These are phyloP conservation scores for Colletotrichum acutatum DNA, from an alignment of 2,329 filamentous ascomycete species.

Conservation along the genomic window DNA sequence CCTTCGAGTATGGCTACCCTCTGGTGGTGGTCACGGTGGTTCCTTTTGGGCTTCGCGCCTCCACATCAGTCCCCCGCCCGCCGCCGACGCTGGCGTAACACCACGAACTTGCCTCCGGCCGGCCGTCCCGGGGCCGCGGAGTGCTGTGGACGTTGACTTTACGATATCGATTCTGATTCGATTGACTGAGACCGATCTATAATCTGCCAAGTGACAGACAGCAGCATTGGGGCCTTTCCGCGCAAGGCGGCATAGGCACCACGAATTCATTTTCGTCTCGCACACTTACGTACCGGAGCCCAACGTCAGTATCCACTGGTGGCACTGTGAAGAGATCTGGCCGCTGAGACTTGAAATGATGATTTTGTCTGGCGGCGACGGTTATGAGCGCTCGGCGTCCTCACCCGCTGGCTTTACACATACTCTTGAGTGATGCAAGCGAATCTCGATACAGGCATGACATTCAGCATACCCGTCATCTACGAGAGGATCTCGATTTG, in stretches of 20 bases:
- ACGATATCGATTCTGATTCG: neutral
- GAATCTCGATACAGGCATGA: neutral
- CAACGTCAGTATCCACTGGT: neutral
- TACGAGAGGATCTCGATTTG: neutral
- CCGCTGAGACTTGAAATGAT: neutral
- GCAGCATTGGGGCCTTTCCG: neutral
- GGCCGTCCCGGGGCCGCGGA: neutral
- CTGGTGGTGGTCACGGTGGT: neutral
- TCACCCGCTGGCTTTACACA: neutral
- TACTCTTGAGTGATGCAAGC: neutral
- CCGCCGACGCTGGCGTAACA: neutral
- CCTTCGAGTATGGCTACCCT: neutral
- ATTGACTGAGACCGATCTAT: neutral
- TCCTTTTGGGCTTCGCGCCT: neutral
- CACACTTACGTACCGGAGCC: neutral
- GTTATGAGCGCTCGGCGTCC: neutral
- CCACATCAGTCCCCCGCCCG: neutral
- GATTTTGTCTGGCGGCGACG: neutral
- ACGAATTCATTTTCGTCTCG: neutral
- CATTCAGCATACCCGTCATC: too few species aligned
- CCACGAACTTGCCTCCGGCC: neutral
- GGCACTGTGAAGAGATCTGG: neutral
- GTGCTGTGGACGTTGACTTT: neutral
- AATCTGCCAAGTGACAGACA: neutral
- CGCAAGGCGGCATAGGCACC: neutral